phyloP scores from a whole-genome alignment of 768 basidiomycete genomes.

The Russula olivacea region DNA sequence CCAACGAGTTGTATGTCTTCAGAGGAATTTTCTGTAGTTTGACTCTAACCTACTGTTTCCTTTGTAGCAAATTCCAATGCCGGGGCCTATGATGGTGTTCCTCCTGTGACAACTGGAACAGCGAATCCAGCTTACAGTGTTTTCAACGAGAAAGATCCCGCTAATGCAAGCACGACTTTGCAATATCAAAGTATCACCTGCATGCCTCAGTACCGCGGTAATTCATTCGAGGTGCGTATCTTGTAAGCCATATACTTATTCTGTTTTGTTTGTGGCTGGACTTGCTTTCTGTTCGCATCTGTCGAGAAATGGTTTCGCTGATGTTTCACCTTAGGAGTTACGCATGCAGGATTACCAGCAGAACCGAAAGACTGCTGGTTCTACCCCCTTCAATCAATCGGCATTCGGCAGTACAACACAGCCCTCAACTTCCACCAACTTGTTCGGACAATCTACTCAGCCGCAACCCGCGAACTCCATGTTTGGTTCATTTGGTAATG shows the following conservation, averaged over 20 bases:
- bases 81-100: slow-evolving; percentile 35
- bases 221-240: slow-evolving; percentile 49
- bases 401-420: slow-evolving; percentile 33
- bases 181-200: slow-evolving; percentile 81
- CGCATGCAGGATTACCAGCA: slow-evolving; percentile 45
- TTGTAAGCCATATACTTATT: slow-evolving; percentile 13
- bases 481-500: slow-evolving; percentile 30
- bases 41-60: slow-evolving; percentile 11
- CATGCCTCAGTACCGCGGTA: slow-evolving; percentile 71
- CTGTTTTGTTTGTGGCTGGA: not conserved
- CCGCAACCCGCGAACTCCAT: slow-evolving; percentile 30
- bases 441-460: slow-evolving; percentile 32
- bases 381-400: slow-evolving; percentile 32
- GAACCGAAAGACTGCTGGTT: slow-evolving; percentile 39
- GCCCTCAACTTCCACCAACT: slow-evolving; percentile 24
- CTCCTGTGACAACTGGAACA: slow-evolving; percentile 64
- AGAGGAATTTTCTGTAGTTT: not conserved
- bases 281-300: not conserved
- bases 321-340: slow-evolving; percentile 35
- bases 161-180: slow-evolving; percentile 40
- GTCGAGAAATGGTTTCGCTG: not conserved
- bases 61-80: slow-evolving; percentile 30
- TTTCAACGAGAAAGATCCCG: slow-evolving; percentile 61
- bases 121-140: slow-evolving; percentile 56
- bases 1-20: slow-evolving; percentile 32